Conservation (phyloP, 148 eudicot species). For the Polygonum maritimum region DNA sequence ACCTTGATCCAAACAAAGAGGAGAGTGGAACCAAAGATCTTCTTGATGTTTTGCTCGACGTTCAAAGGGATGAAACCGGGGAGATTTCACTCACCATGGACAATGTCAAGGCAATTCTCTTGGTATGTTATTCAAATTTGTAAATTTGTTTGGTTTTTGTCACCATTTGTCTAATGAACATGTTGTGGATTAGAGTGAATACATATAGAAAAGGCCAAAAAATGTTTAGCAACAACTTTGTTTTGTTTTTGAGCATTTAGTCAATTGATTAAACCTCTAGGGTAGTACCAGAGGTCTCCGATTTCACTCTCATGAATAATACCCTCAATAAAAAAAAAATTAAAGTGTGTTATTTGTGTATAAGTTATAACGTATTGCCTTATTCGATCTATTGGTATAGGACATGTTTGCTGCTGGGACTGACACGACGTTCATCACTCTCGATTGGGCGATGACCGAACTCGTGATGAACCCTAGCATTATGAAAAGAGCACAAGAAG, state of each 20-base stretch:
- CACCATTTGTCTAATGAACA: neutral
- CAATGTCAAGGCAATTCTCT: slow-evolving; percentile 44
- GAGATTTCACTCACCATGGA: slow-evolving; percentile 39
- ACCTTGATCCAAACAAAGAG: slow-evolving; percentile 9
- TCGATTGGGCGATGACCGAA: slow-evolving; percentile 61
- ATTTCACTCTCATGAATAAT: too few relatives aligned
- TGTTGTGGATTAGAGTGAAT: neutral
- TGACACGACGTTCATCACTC: slow-evolving; percentile 36
- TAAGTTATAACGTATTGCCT: too few relatives aligned
- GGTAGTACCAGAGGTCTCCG: too few relatives aligned
- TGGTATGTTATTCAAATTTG: slow-evolving; percentile 26
- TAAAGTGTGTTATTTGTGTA: too few relatives aligned
- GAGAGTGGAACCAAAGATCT: slow-evolving; percentile 31
- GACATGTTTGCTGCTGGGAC: slow-evolving; percentile 66
- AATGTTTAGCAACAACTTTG: too few relatives aligned
- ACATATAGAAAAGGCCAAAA: too few relatives aligned
- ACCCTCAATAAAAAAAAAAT: too few relatives aligned
- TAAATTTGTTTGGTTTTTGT: neutral
- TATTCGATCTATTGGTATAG: slow-evolving; percentile 13
- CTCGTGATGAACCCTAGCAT: slow-evolving; percentile 31
- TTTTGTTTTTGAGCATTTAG: too few relatives aligned
- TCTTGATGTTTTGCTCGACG: slow-evolving; percentile 43
- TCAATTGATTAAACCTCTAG: too few relatives aligned
- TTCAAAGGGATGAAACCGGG: slow-evolving; percentile 18
- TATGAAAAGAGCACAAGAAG: slow-evolving; percentile 42